Evolutionary conservation across 208 protist genomes (phyloP).

Genomic region (Balamuthia mandrillaris): DNA sequence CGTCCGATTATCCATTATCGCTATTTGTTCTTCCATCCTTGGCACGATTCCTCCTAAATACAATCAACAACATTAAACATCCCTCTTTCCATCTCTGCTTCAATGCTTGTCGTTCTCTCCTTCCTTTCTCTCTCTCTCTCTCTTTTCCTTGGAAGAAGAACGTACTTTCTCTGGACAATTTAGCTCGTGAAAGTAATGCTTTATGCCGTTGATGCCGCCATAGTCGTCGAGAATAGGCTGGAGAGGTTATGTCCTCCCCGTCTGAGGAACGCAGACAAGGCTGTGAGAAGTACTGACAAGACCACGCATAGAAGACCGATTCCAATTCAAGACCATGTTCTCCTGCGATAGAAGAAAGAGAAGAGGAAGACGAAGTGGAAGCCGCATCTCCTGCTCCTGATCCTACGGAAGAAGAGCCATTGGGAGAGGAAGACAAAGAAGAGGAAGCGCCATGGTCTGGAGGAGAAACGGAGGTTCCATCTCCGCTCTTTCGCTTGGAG

Average conservation of each 20-base stretch:
- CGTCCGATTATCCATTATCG: slow-evolving; percentile 48
- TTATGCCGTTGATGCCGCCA: slow-evolving; percentile 49
- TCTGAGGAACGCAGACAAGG: neutral
- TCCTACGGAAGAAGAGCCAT: neutral
- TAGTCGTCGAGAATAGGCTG: slow-evolving; percentile 35
- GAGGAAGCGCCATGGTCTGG: neutral
- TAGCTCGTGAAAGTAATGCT: slow-evolving; percentile 38
- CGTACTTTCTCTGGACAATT: neutral
- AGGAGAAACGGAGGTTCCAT: too few species aligned
- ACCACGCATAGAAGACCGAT: slow-evolving; percentile 55
- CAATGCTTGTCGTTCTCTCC: neutral
- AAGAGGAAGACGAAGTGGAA: neutral
- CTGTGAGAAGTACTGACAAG: slow-evolving; percentile 52
- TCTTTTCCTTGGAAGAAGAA: neutral
- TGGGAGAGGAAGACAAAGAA: neutral
- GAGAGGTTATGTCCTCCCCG: slow-evolving; percentile 41
- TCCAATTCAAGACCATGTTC: neutral
- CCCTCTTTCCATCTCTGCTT: neutral
- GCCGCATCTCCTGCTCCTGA: neutral
- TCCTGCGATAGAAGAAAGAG: neutral
- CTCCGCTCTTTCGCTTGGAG: too few species aligned
- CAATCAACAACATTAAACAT: neutral
- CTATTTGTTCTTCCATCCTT: slow-evolving; percentile 48
- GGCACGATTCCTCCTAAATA: neutral
- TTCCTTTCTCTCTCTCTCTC: neutral